Evolutionary conservation across 169 alveolate species (phyloP).

Genomic region (Cryptosporidium baileyi): DNA sequence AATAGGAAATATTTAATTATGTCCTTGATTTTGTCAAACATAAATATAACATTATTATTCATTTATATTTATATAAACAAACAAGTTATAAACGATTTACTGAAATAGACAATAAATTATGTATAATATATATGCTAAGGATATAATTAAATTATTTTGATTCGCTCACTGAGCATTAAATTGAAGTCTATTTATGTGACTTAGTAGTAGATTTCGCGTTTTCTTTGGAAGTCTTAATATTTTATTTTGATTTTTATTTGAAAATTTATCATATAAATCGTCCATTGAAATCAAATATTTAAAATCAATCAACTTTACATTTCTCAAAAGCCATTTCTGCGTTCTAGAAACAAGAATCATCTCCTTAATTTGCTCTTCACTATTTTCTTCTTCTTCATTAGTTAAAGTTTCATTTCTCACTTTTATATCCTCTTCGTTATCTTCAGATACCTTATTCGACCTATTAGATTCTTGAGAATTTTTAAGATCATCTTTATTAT

Average conservation of each 20-base stretch:
- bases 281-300: slow-evolving; percentile 4
- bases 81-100: slow-evolving; percentile 6
- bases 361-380: slow-evolving; percentile 20
- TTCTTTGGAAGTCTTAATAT: slow-evolving; percentile 2
- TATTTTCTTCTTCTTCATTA: neutral
- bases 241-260: neutral
- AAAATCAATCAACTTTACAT: slow-evolving; percentile 27
- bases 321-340: slow-evolving; percentile 58
- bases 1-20: neutral
- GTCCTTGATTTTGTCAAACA: neutral
- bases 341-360: slow-evolving; percentile 56
- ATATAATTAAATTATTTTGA: neutral
- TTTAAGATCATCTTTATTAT: neutral
- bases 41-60: neutral
- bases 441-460: neutral
- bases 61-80: slow-evolving; percentile 1
- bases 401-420: neutral
- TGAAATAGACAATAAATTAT: neutral
- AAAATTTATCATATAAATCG: neutral
- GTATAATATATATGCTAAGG: neutral
- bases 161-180: no score
- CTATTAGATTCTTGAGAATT: neutral
- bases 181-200: neutral
- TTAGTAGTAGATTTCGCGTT: no score
- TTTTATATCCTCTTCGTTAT: neutral